These are phyloP conservation scores for Nicotiana tomentosiformis DNA, from an alignment of 257 asterid genomes.

Conservation along the genomic window DNA sequence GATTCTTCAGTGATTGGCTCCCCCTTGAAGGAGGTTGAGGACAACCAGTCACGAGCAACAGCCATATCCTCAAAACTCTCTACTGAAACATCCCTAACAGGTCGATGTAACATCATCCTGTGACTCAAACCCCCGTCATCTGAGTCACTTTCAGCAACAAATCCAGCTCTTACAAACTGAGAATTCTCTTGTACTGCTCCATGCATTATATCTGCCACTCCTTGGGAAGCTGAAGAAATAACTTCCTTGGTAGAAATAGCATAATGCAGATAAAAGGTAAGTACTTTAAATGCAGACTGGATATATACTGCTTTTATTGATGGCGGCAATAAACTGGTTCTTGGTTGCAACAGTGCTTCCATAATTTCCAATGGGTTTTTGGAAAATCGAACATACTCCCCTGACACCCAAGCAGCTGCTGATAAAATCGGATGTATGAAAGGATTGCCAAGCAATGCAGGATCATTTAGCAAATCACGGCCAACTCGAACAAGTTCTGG, in stretches of 20 bases:
- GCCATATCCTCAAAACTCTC: conserved; percentile 23
- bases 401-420: conserved; percentile 90
- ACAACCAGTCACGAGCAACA: conserved; percentile 23
- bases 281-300: conserved; percentile 73
- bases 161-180: conserved; percentile 22
- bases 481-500: conserved; percentile 70
- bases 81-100: conserved; percentile 15
- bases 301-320: conserved; percentile 71
- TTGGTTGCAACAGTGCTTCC: conserved; percentile 89
- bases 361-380: conserved; percentile 76
- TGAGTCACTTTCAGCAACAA: conserved; percentile 35
- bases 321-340: conserved; percentile 69
- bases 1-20: conserved; percentile 42
- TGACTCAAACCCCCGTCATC: conserved; percentile 29
- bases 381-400: conserved; percentile 82
- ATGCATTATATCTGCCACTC: conserved; percentile 24
- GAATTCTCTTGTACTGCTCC: conserved; percentile 24
- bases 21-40: conserved; percentile 25
- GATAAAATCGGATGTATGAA: conserved; percentile 61
- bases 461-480: conserved; percentile 85
- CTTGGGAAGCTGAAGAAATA: conserved; percentile 25
- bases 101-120: conserved; percentile 14
- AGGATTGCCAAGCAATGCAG: conserved; percentile 85
- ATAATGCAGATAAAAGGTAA: conserved; percentile 51
- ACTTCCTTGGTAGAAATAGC: conserved; percentile 43